Evolutionary conservation across 768 basidiomycete species (phyloP).

Genomic region (Termitomyces sp.): DNA sequence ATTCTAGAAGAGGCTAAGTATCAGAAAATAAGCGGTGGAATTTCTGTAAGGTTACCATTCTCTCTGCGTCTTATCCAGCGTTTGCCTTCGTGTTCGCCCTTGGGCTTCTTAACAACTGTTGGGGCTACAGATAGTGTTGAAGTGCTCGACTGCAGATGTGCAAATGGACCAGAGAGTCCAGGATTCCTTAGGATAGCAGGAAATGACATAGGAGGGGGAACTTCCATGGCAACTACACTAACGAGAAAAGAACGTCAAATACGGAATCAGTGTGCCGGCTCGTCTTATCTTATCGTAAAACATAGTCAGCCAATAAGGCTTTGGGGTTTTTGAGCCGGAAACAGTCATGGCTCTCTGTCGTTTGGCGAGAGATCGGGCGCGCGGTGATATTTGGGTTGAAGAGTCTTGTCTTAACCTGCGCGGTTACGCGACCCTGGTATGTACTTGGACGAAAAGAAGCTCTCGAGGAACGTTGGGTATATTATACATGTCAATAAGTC

Average conservation of each 20-base stretch:
- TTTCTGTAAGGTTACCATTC: constrained; percentile 48
- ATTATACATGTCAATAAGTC: not conserved
- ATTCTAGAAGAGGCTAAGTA: constrained; percentile 35
- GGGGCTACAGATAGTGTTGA: constrained; percentile 10
- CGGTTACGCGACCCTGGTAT: too few relatives aligned
- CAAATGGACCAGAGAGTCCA: constrained; percentile 44
- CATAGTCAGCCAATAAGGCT: too few relatives aligned
- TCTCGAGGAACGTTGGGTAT: not conserved
- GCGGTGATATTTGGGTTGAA: too few relatives aligned
- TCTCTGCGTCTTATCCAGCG: constrained; percentile 73
- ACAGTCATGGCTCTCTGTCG: too few relatives aligned
- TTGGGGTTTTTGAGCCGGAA: too few relatives aligned
- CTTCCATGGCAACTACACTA: constrained; percentile 7
- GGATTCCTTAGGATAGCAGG: constrained; percentile 64
- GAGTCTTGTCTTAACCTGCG: too few relatives aligned
- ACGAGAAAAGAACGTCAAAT: not conserved
- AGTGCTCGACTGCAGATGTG: constrained; percentile 36
- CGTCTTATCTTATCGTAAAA: constrained; percentile 6
- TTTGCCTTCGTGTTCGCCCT: constrained; percentile 66
- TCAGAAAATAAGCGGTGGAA: not conserved
- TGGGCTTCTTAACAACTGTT: constrained; percentile 30
- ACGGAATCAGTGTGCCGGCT: not conserved
- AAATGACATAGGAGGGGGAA: constrained; percentile 57
- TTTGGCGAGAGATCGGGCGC: too few relatives aligned
- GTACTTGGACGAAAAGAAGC: too few relatives aligned